Evolutionary conservation across 768 basidiomycete genomes (phyloP), one percentile per base, ranked within the genome.

Genomic region (Boletellus emodensis): DNA sequence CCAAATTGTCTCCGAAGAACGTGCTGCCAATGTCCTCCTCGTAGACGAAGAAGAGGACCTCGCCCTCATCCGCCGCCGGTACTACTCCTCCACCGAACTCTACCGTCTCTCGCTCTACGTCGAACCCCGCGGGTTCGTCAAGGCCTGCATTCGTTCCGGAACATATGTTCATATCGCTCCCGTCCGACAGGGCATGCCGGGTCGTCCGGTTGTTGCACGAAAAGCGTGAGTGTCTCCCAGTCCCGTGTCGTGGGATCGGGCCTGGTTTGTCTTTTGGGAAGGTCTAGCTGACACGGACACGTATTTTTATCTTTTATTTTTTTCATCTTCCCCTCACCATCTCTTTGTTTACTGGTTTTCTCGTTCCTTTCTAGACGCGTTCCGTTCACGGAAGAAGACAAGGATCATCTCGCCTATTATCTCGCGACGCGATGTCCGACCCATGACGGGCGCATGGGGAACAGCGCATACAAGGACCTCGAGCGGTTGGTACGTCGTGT

Each of bases 371-470:
- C 14, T 20, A 67, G 67, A 40, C 66, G 66, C 18, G 38, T 56
- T 1, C 10, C 52, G 13, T 81, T 69, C 51, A 73, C 74, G 0
- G 34, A 52, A 6, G 68, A 74, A 0, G 81, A 82, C 6, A 72
- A 77, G 44, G 50, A 51, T 0, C 53, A 71, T 6, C 72, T 82
- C 2, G 63, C 74, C 5, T 70, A 72, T 60, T 82, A 77, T 48
- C 51, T 85, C 47, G 80, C 82, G 18, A 72, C 55, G 44, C 64
- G 75, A 41, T 75, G 72, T 37, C 80, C 81, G 3, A 55, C 36
- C 59, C 57, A 4, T 6, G 59, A 59, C 11, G 81, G 80, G 4
- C 75, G 83, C 24, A 54, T 64, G 39, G 83, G 84, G 1, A 77
- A 75, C 34, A 62, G 26, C 0, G 49, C 81, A 13, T 85, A 82